phyloP scores from a whole-genome alignment of 176 grass and related monocot species.

The Chloris gayana region DNA sequence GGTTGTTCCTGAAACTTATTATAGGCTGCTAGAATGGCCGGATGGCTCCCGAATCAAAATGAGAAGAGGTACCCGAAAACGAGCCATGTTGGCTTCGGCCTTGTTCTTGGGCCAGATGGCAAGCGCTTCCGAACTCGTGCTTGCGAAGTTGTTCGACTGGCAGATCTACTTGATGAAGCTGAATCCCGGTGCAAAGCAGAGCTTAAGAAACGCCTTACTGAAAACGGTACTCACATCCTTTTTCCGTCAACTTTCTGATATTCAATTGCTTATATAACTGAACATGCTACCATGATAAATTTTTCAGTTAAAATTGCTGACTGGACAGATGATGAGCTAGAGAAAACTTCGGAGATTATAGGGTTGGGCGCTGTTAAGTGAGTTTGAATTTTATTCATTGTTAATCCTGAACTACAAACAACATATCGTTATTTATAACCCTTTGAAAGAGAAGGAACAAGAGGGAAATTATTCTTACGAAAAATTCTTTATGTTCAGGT shows the following conservation, averaged over 20 bases:
- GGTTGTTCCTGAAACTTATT: constrained; percentile 1
- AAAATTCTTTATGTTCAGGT: constrained; percentile 52
- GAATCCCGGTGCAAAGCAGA: constrained; percentile 77
- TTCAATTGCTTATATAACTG: constrained; percentile 4
- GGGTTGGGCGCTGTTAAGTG: constrained; percentile 97
- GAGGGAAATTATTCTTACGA: background rate
- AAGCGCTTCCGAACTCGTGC: constrained; percentile 88
- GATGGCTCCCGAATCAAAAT: constrained; percentile 63
- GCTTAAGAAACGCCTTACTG: constrained; percentile 64
- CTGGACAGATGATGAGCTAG: constrained; percentile 86
- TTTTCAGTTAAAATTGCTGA: constrained; percentile 65
- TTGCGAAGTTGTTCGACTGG: constrained; percentile 76
- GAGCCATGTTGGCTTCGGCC: constrained; percentile 85
- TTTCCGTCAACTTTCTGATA: constrained; percentile 2
- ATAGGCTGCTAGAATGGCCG: constrained; percentile 83
- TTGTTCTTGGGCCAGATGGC: constrained; percentile 95
- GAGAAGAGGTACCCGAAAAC: constrained; percentile 75
- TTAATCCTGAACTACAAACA: constrained; percentile 5
- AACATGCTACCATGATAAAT: constrained; percentile 7
- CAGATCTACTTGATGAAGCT: constrained; percentile 91
- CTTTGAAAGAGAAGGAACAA: background rate
- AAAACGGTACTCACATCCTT: constrained; percentile 56
- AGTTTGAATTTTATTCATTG: constrained; percentile 26
- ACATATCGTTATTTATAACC: constrained; percentile 9
- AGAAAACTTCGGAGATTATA: constrained; percentile 80